These are phyloP conservation scores for Teunomyces atbi DNA, from an alignment of 805 yeast species.

Conservation along the genomic window DNA sequence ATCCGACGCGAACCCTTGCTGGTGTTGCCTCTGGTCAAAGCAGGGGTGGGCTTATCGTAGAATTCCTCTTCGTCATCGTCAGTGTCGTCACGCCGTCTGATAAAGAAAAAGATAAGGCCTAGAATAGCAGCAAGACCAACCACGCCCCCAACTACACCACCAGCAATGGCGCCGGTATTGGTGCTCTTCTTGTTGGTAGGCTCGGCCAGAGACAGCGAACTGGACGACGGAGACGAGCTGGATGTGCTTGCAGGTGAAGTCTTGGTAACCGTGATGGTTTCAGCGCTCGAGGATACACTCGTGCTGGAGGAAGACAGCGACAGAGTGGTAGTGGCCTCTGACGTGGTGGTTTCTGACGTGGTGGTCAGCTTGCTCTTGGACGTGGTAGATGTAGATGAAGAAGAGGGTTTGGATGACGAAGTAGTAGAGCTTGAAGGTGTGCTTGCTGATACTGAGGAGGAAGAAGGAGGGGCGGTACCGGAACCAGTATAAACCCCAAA, in stretches of 20 bases:
- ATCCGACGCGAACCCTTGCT: slow-evolving; percentile 21
- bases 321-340: too few relatives aligned
- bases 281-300: not conserved
- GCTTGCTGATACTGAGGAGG: slow-evolving; percentile 5
- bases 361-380: not conserved
- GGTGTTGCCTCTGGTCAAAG: slow-evolving; percentile 44
- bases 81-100: slow-evolving; percentile 47
- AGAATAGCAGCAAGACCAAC: slow-evolving; percentile 28
- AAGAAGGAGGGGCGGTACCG: slow-evolving; percentile 14
- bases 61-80: slow-evolving; percentile 43
- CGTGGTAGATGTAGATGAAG: not conserved
- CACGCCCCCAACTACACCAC: slow-evolving; percentile 46
- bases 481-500: slow-evolving; percentile 30
- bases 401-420: not conserved
- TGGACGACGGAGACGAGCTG: not conserved
- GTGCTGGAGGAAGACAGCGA: not conserved
- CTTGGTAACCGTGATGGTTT: slow-evolving; percentile 1
- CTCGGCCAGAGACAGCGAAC: slow-evolving; percentile 1
- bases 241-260: slow-evolving; percentile 5
- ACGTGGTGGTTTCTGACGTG: too few relatives aligned
- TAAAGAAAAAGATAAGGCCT: slow-evolving; percentile 26
- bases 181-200: slow-evolving; percentile 18
- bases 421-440: not conserved
- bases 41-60: slow-evolving; percentile 18
- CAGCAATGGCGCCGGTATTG: slow-evolving; percentile 41